Conservation (phyloP, 495 filamentous ascomycete species). For the Penicillium crystallinum region DNA sequence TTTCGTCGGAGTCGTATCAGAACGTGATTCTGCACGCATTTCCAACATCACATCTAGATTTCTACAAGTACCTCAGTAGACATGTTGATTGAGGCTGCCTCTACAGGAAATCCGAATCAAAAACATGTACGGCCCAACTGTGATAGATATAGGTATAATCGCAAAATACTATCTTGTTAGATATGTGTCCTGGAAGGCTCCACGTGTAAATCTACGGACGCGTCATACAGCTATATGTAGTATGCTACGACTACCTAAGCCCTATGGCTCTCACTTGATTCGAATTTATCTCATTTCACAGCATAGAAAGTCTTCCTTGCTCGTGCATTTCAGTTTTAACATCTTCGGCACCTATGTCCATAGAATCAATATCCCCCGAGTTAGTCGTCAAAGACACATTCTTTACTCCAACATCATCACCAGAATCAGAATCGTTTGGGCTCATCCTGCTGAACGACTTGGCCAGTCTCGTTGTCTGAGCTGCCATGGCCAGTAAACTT, state of each 20-base stretch:
- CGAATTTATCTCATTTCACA: no score
- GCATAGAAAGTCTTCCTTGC: not conserved
- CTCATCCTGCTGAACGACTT: not conserved
- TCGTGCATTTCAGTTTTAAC: not conserved
- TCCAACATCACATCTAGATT: no score
- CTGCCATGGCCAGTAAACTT: not conserved
- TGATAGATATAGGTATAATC: no score
- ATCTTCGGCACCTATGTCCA: not conserved
- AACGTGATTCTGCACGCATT: no score
- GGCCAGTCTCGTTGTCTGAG: not conserved
- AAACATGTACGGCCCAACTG: no score
- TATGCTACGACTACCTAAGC: not conserved
- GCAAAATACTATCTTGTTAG: no score
- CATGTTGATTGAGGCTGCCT: no score
- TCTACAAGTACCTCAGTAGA: no score
- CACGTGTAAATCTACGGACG: not conserved
- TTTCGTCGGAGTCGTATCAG: not conserved
- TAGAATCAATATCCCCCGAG: not conserved
- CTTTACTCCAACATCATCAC: not conserved
- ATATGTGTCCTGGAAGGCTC: not conserved
- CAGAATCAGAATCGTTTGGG: not conserved
- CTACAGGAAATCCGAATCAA: no score
- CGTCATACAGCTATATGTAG: not conserved
- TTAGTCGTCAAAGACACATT: not conserved
- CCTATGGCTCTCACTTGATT: no score